A percentile compares a stretch with the other conserved stretches of the same genome.
These are phyloP conservation scores for Linanthus parryae DNA, from an alignment of 148 eudicot genomes.

Conservation along the genomic window DNA sequence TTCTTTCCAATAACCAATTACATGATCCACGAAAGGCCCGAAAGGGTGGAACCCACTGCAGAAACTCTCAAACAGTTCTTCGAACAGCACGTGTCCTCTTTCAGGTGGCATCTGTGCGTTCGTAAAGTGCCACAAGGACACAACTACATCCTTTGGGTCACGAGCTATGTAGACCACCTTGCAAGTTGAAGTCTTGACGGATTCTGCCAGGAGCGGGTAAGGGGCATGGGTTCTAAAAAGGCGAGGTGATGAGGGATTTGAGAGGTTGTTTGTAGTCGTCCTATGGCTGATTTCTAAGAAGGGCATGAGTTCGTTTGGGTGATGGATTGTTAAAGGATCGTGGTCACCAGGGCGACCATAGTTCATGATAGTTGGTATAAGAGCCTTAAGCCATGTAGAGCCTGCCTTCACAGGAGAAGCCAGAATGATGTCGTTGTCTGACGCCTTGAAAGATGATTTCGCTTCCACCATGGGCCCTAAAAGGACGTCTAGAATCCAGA, in stretches of 20 bases:
- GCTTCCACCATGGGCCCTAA: conserved; percentile 5
- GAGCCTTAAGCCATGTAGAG: conserved; percentile 11
- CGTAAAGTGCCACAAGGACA: conserved; percentile 19
- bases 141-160: conserved; percentile 13
- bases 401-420: conserved; percentile 17
- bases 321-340: conserved; percentile 8
- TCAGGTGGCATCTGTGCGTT: conserved; percentile 3
- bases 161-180: conserved; percentile 20
- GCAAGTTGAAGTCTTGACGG: conserved; percentile 10
- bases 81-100: conserved; percentile 2
- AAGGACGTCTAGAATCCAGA: conserved; percentile 5
- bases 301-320: conserved; percentile 8
- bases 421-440: conserved; percentile 8
- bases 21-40: conserved; percentile 14
- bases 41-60: conserved; percentile 17
- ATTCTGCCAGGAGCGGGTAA: conserved; percentile 5
- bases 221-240: conserved; percentile 13
- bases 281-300: conserved; percentile 1
- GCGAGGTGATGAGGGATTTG: conserved; percentile 1
- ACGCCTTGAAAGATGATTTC: conserved; percentile 8
- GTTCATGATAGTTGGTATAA: conserved; percentile 5
- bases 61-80: conserved; percentile 11
- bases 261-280: background rate
- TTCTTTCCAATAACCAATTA: conserved; percentile 19
- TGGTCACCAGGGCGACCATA: background rate